Base-by-base conservation (phyloP, 2,329 filamentous ascomycete species). In the Fusarium tuaranense region DNA sequence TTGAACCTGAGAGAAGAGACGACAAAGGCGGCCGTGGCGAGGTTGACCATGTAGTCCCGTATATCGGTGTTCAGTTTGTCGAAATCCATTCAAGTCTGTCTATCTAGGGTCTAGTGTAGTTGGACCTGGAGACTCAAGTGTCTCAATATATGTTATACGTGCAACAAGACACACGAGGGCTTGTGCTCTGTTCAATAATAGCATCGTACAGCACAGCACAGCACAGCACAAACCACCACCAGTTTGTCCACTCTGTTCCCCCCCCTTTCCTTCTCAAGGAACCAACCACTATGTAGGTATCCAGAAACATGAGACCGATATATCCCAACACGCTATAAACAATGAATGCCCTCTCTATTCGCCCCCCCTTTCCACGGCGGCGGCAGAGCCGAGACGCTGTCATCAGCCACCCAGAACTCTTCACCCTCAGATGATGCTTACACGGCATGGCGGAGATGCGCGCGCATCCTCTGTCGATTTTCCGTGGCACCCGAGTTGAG, bases 291-390 rank as follows among this genome's bases (percentile, higher is more conserved):
- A 18, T 48, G 44, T 48, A 18, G 16, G 44, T 48, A 48, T 18
- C 48, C 58, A 58, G 39, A 39, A 68, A n/a, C 16, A 53, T 27
- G 30, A 48, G 25, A 46, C n/a, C 44, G 44, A 46, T 48, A 63
- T 71, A 69, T 63, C 67, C 65, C 65, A 64, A 72, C 60, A 72
- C 65, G 53, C 46, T 71, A 48, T 66, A 72, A 63, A 64, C 65
- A 65, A 69, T 62, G 51, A 65, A 69, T 62, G 51, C 18, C 18
- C 16, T n/a, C 25, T 53, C 48, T 53, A 53, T 53, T 53, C 27
- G 48, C 27, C 48, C 25, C 46, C 44, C 48, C 25, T 18, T 30
- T 63, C 58, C 57, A 62, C 30, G 46, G 36, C 61, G 20, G n/a
- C 46, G 20, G n/a, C 46, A 44, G 8, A 67, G 22, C 38, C 63